Evolutionary conservation across 2,329 filamentous ascomycete genomes (phyloP).

Genomic region (Tolypocladium nubicola): DNA sequence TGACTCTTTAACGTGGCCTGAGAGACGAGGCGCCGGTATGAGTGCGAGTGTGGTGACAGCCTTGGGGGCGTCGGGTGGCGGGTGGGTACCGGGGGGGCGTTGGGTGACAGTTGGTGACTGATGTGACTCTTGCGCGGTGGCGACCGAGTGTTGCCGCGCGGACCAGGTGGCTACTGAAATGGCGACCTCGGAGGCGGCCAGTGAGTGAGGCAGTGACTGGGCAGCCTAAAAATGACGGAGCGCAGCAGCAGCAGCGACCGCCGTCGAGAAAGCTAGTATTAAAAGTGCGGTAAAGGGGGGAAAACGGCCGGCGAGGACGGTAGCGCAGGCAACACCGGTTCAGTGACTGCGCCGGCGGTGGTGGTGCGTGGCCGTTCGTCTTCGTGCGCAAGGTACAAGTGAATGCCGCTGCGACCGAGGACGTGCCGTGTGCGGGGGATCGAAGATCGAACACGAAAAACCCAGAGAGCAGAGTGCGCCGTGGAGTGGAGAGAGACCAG

Average conservation of each 20-base stretch:
- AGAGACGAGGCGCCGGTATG: conserved; percentile 17
- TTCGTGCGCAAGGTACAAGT: conserved; percentile 36
- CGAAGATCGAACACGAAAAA: conserved; percentile 5
- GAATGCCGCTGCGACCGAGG: conserved; percentile 33
- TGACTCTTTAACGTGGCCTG: conserved; percentile 24
- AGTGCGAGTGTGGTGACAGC: conserved; percentile 9
- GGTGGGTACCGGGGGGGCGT: conserved; percentile 12
- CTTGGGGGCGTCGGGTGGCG: conserved; percentile 7
- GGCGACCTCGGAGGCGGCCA: conserved; percentile 26
- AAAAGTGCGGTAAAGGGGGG: neutral
- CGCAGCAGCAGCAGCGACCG: neutral
- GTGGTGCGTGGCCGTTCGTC: neutral
- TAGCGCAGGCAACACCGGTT: neutral
- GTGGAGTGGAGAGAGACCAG: conserved; percentile 28
- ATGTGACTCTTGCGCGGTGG: conserved; percentile 28
- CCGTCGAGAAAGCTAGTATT: neutral
- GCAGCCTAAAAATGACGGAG: conserved; percentile 1
- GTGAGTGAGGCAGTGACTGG: conserved; percentile 13
- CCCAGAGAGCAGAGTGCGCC: conserved; percentile 18
- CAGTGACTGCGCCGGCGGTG: neutral
- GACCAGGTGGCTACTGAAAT: conserved; percentile 19
- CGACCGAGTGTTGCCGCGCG: conserved; percentile 20
- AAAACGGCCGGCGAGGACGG: neutral
- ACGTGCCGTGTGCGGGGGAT: neutral
- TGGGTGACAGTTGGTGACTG: conserved; percentile 7